Conservation (phyloP, 495 filamentous ascomycete genomes). For the Xylaria intraflava region DNA sequence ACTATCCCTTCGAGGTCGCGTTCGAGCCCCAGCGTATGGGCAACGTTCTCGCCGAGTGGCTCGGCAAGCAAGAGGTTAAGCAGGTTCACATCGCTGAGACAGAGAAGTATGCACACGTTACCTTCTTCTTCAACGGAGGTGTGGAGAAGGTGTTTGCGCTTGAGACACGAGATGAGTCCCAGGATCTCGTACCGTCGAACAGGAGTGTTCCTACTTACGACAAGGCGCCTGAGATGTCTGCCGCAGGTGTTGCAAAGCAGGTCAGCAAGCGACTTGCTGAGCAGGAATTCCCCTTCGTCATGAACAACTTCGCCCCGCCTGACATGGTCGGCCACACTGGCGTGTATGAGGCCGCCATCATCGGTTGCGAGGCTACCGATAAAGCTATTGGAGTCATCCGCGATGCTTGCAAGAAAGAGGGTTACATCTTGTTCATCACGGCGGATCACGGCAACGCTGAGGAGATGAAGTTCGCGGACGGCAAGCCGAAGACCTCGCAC, state of each 20-base stretch:
- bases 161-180: slow-evolving; percentile 64
- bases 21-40: slow-evolving; percentile 94
- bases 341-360: slow-evolving; percentile 90
- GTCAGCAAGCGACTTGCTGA: slow-evolving; percentile 74
- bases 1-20: slow-evolving; percentile 88
- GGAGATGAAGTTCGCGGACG: slow-evolving; percentile 95
- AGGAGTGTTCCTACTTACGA: slow-evolving; percentile 91
- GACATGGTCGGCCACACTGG: slow-evolving; percentile 99
- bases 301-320: slow-evolving; percentile 99
- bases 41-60: slow-evolving; percentile 93
- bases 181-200: slow-evolving; percentile 56
- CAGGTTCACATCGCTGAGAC: slow-evolving; percentile 98
- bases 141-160: slow-evolving; percentile 93
- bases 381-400: slow-evolving; percentile 87
- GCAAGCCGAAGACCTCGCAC: slow-evolving; percentile 95
- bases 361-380: slow-evolving; percentile 79
- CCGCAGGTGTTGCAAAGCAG: slow-evolving; percentile 78
- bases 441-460: slow-evolving; percentile 97
- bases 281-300: slow-evolving; percentile 83
- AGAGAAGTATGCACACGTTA: slow-evolving; percentile 98
- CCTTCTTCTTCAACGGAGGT: slow-evolving; percentile 99
- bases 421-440: slow-evolving; percentile 89
- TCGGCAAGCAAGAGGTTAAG: slow-evolving; percentile 76
- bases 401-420: slow-evolving; percentile 85
- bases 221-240: slow-evolving; percentile 93